phyloP scores from a whole-genome alignment of 345 rosid species.

The Lenwebbia sp. region DNA sequence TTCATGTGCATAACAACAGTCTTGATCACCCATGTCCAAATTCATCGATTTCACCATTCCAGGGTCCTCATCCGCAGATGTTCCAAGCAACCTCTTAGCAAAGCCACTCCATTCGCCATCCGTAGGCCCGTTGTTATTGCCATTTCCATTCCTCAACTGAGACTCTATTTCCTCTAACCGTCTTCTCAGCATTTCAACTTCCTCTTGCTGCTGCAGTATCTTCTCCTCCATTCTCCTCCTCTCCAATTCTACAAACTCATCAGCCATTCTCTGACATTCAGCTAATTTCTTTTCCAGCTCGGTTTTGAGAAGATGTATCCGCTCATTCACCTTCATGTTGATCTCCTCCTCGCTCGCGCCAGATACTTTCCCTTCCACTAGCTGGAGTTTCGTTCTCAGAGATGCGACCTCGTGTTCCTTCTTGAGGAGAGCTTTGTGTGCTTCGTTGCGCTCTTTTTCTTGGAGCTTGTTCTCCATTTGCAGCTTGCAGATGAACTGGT shows the following conservation, averaged over 20 bases:
- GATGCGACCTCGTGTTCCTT: conserved; percentile 80
- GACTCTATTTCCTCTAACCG: conserved; percentile 70
- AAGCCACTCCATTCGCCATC: conserved; percentile 48
- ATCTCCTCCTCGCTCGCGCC: conserved; percentile 63
- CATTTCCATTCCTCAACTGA: conserved; percentile 34
- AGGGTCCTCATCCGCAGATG: conserved; percentile 63
- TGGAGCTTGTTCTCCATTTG: conserved; percentile 77
- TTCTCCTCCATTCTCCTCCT: conserved; percentile 94
- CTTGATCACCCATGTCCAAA: conserved; percentile 81
- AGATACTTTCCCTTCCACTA: conserved; percentile 40
- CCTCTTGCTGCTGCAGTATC: conserved; percentile 81
- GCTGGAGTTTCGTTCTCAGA: conserved; percentile 31
- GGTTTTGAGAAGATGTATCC: conserved; percentile 31
- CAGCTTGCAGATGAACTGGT: conserved; percentile 71
- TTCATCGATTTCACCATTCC: conserved; percentile 99
- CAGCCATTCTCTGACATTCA: conserved; percentile 76
- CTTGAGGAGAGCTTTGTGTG: conserved; percentile 56
- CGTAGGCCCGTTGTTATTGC: conserved; percentile 12
- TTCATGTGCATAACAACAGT: conserved; percentile 29
- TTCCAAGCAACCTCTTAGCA: conserved; percentile 52
- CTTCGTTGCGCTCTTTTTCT: conserved; percentile 73
- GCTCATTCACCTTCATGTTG: conserved; percentile 60
- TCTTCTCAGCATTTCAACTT: conserved; percentile 71
- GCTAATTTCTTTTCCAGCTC: conserved; percentile 70
- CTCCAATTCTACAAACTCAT: conserved; percentile 73